phyloP scores from a whole-genome alignment of 805 yeast genomes.

The Zygosaccharomyces kombuchaensis region DNA sequence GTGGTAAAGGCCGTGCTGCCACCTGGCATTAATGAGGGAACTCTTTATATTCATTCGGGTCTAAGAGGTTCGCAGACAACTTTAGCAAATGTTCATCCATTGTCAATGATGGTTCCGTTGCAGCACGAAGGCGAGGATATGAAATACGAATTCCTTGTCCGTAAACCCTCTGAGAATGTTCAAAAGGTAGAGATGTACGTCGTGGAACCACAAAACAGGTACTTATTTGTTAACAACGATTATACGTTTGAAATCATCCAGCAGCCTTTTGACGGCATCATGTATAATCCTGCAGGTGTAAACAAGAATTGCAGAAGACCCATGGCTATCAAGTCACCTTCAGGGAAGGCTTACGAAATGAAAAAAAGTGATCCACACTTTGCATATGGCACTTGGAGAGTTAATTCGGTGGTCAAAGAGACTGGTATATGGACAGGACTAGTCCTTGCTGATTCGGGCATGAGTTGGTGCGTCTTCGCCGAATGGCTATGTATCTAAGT shows the following conservation, averaged over 20 bases:
- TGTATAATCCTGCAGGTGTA: conserved; percentile 23
- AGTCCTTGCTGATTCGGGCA: conserved; percentile 70
- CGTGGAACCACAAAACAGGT: conserved; percentile 74
- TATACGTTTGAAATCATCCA: conserved; percentile 64
- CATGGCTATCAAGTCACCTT: conserved; percentile 76
- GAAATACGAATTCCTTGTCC: conserved; percentile 61
- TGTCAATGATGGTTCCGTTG: conserved; percentile 70
- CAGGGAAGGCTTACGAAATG: conserved; percentile 69
- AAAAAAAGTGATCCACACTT: conserved; percentile 43
- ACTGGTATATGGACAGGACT: conserved; percentile 80
- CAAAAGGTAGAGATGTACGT: conserved; percentile 74
- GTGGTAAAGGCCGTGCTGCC: conserved; percentile 82
- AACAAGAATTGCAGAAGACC: conserved; percentile 42
- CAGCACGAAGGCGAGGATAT: conserved; percentile 61
- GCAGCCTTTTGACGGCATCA: conserved; percentile 52
- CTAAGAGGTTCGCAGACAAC: conserved; percentile 54
- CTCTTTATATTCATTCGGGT: conserved; percentile 71
- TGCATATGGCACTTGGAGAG: conserved; percentile 55
- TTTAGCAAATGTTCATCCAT: conserved; percentile 56
- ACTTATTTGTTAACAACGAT: conserved; percentile 50
- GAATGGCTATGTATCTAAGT: conserved; percentile 69
- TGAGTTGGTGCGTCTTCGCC: conserved; percentile 83
- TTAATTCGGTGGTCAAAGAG: conserved; percentile 60
- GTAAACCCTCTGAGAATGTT: conserved; percentile 67
- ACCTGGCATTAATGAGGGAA: conserved; percentile 60